Evolutionary conservation across 192 early-diverging fungal species (phyloP).

Genomic region (Coemansia sp.): DNA sequence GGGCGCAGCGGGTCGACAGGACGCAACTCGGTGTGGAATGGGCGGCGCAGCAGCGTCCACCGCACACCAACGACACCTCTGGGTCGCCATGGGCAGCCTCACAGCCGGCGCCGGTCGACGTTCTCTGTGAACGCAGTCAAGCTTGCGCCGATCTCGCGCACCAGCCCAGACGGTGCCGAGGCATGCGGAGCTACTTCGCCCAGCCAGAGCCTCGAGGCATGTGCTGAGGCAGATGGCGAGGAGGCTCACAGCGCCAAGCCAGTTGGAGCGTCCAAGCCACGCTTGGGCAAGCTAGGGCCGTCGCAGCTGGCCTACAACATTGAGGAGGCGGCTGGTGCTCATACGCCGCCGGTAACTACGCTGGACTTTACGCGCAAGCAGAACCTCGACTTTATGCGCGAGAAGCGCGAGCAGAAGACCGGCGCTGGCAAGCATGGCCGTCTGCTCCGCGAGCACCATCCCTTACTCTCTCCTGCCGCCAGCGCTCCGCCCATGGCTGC

Average conservation of each 20-base stretch:
- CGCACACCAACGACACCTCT: constrained; percentile 50
- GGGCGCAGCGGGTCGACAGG: constrained; percentile 34
- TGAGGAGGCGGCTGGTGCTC: constrained; percentile 42
- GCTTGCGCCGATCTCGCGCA: constrained; percentile 47
- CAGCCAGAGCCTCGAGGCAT: constrained; percentile 12
- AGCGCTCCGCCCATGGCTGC: constrained; percentile 4
- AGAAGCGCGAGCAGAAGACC: constrained; percentile 37
- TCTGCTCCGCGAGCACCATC: constrained; percentile 25
- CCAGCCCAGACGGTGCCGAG: constrained; percentile 16
- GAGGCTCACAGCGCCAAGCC: constrained; percentile 2
- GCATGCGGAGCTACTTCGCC: constrained; percentile 6
- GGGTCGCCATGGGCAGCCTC: constrained; percentile 47
- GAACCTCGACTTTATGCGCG: constrained; percentile 42
- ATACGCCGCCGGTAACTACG: constrained; percentile 46
- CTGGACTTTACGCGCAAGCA: constrained; percentile 52
- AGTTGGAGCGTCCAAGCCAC: background rate
- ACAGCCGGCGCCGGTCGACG: constrained; percentile 49
- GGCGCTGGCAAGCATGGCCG: constrained; percentile 43
- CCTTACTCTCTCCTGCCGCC: background rate
- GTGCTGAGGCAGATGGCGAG: constrained; percentile 15
- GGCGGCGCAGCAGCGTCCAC: constrained; percentile 52
- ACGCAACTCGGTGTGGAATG: constrained; percentile 47
- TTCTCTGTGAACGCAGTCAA: constrained; percentile 44
- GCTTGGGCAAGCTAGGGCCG: constrained; percentile 25
- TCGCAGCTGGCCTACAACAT: constrained; percentile 45